Percentiles rank a stretch among this genome's conserved stretches.
Conservation (phyloP, 345 rosid genomes). For the Eucalyptus caleyi region DNA sequence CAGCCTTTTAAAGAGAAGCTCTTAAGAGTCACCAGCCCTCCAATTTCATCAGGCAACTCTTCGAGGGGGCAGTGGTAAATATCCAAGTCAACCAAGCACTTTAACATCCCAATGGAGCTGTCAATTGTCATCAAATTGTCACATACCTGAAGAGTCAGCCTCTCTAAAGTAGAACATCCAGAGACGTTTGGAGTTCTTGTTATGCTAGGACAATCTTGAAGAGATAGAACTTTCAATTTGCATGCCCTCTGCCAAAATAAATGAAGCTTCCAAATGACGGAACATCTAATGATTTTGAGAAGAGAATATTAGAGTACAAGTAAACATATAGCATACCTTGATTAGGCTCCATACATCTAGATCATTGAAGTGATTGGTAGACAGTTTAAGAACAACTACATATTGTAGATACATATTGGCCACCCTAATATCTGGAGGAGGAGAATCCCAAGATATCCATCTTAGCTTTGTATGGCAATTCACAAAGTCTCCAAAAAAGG, state of each 20-base stretch:
- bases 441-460: background rate
- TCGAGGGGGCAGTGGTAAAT: too few species aligned
- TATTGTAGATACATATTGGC: background rate
- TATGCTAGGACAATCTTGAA: background rate
- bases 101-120: background rate
- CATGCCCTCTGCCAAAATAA: background rate
- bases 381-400: background rate
- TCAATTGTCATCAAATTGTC: background rate
- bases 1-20: too few species aligned
- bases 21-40: too few species aligned
- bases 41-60: too few species aligned
- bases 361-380: background rate
- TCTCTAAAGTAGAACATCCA: background rate
- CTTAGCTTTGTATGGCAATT: background rate
- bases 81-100: background rate
- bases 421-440: background rate
- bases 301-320: background rate
- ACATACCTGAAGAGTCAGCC: background rate
- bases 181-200: background rate
- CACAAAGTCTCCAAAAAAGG: background rate
- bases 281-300: background rate
- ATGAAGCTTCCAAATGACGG: background rate
- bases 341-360: background rate
- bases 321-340: background rate
- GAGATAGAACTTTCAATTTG: background rate